A percentile compares a stretch with the other conserved stretches of the same genome.
Evolutionary conservation across 116 monocot genomes (phyloP).

Genomic region (Thalassia testudinum): DNA sequence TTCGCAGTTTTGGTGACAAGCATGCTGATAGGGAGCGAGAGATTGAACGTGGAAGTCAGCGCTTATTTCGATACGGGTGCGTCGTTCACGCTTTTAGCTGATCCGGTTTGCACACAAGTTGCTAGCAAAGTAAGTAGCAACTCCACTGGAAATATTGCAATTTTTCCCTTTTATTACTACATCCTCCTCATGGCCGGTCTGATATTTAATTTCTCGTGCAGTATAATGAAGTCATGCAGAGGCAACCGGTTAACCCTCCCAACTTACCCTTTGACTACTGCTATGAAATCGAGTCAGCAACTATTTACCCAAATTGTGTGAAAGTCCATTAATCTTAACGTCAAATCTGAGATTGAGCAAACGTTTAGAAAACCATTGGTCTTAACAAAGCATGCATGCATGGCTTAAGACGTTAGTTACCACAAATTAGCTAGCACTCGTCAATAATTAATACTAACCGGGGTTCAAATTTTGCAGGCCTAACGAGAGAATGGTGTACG

Average conservation of each 20-base stretch:
- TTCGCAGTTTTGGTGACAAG: conserved; percentile 60
- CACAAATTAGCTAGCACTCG: too few relatives aligned
- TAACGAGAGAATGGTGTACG: too few relatives aligned
- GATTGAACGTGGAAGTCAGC: conserved; percentile 22
- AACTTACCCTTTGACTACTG: conserved; percentile 76
- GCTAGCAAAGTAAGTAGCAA: conserved; percentile 48
- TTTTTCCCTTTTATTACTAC: neutral
- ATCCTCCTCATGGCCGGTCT: neutral
- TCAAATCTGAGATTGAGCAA: too few relatives aligned
- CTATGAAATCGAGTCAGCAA: conserved; percentile 47
- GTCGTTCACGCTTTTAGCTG: conserved; percentile 75
- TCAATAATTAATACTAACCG: too few relatives aligned
- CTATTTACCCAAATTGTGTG: too few relatives aligned
- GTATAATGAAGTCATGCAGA: conserved; percentile 49
- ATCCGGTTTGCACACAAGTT: conserved; percentile 50
- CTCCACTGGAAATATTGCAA: too few relatives aligned
- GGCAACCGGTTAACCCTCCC: conserved; percentile 16
- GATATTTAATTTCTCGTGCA: conserved; percentile 13
- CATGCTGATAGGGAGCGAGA: conserved; percentile 32
- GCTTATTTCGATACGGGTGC: conserved; percentile 87
- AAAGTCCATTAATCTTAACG: too few relatives aligned
- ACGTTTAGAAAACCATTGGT: too few relatives aligned
- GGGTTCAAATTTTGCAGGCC: too few relatives aligned
- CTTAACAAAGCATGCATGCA: too few relatives aligned
- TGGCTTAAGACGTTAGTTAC: too few relatives aligned